A percentile compares a stretch with the other conserved stretches of the same genome.
Conservation (phyloP, 2,329 filamentous ascomycete genomes). For the Byssochlamys sp. region DNA sequence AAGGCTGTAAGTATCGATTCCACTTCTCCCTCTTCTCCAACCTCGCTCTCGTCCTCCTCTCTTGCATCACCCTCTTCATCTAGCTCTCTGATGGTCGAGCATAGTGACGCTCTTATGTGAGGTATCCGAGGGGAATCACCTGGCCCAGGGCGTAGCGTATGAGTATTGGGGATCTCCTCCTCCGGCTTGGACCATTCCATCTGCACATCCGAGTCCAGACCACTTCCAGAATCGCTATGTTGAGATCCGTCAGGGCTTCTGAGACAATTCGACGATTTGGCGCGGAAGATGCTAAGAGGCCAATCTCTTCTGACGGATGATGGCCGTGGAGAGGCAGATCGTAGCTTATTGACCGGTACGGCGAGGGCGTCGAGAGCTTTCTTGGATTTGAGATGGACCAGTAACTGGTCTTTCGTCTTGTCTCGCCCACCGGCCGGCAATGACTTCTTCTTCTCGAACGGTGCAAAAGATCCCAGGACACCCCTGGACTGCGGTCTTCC, state of each 20-base stretch:
- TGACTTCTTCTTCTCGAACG: slow-evolving; percentile 2
- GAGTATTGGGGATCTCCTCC: slow-evolving; percentile 18
- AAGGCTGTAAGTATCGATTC: slow-evolving; percentile 20
- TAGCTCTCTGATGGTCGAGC: slow-evolving; percentile 13
- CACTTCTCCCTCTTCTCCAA: slow-evolving; percentile 4
- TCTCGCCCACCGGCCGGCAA: slow-evolving; percentile 11
- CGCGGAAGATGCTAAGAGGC: slow-evolving; percentile 22
- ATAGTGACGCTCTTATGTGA: slow-evolving; percentile 16
- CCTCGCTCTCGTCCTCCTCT: neutral
- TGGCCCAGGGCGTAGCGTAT: slow-evolving; percentile 20
- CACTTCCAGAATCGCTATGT: neutral
- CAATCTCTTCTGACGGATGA: slow-evolving; percentile 15
- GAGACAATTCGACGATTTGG: slow-evolving; percentile 13
- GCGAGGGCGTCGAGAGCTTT: slow-evolving; percentile 25
- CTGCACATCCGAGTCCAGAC: slow-evolving; percentile 9
- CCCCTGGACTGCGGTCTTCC: slow-evolving; percentile 11
- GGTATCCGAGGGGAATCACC: slow-evolving; percentile 21
- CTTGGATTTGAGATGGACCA: slow-evolving; percentile 25
- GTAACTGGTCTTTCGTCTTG: slow-evolving; percentile 23
- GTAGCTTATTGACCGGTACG: slow-evolving; percentile 13
- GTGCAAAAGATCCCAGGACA: slow-evolving; percentile 5
- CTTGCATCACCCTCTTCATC: slow-evolving; percentile 3
- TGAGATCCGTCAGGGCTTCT: slow-evolving; percentile 1
- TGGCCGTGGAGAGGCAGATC: slow-evolving; percentile 6
- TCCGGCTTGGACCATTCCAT: slow-evolving; percentile 17